Base-by-base conservation (phyloP, 306 rosid genomes). In the peach (Prunus persica) region DNA sequence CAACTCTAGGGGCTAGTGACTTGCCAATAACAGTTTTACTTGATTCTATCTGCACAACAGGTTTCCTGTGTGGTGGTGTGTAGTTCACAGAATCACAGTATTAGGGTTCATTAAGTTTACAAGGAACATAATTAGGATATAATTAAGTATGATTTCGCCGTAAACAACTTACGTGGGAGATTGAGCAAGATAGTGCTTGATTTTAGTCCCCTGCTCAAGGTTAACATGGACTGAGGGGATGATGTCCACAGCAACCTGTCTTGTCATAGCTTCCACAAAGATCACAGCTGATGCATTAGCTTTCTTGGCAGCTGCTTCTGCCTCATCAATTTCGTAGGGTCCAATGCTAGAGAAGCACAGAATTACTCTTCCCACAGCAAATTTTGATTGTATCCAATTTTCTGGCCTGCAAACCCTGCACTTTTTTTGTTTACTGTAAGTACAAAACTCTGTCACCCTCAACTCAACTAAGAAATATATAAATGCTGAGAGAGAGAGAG, bases 331-430 rank as follows among this genome's bases (percentile, higher is more conserved):
- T 1, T 30, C n/a, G 10, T 50, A 71, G 27, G 80, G 77, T 43
- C 89, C 91, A 0, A 67, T 24, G 20, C 79, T 71, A 12, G 86
- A 77, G 81, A 88, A 88, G 81, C 90, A 88, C 15, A 86, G 38
- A 30, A 88, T 65, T 34, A 84, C 78, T 72, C 50, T 86, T 12
- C 82, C 81, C 20, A 8, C 22, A 3, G 83, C 89, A 19, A 68
- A 65, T 62, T 60, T 83, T 2, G 67, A 24, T 30, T 41, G 38
- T 22, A 11, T 77, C 68, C 82, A 71, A 41, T 70, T 76, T 19
- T 13, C 47, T 46, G 3, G 12, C 25, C 52, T 49, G 76, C 89
- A 88, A 50, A 88, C 12, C 80, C 92, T 88, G 73, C 25, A 50
- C 4, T 52, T 52, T 52, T 52, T 47, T 47, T 1, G 43, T 38